These are phyloP conservation scores for Iris macrosiphon DNA, from an alignment of 106 monocot species.

Conservation along the genomic window DNA sequence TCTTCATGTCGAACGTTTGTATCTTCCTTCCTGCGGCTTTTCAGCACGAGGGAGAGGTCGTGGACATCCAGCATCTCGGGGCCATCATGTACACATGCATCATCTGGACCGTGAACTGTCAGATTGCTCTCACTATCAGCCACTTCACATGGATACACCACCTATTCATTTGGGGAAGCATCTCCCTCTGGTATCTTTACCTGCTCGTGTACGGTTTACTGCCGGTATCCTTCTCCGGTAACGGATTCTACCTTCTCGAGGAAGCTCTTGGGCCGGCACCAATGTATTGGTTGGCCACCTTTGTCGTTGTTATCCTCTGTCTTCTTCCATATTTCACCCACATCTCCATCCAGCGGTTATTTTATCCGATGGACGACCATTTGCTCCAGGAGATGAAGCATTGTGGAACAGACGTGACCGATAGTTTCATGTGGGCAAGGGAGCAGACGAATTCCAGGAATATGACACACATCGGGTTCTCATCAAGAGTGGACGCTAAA, in stretches of 20 bases:
- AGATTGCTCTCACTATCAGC: slow-evolving; percentile 18
- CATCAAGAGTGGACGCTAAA: slow-evolving; percentile 11
- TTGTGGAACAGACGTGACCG: neutral
- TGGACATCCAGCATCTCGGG: slow-evolving; percentile 5
- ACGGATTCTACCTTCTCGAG: neutral
- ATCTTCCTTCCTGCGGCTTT: slow-evolving; percentile 6
- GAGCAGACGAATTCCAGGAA: slow-evolving; percentile 3
- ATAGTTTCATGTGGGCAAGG: slow-evolving; percentile 6
- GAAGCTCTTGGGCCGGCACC: slow-evolving; percentile 3
- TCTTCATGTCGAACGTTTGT: slow-evolving; percentile 5
- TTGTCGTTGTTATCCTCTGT: neutral
- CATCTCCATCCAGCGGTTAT: slow-evolving; percentile 11
- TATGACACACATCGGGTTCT: slow-evolving; percentile 4
- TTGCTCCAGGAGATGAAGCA: slow-evolving; percentile 16
- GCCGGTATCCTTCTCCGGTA: neutral
- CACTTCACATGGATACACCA: slow-evolving; percentile 33
- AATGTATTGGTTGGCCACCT: slow-evolving; percentile 4
- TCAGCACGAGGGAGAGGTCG: slow-evolving; percentile 1
- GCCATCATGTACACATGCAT: slow-evolving; percentile 13
- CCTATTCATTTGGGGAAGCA: slow-evolving; percentile 23
- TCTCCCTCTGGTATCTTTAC: slow-evolving; percentile 9
- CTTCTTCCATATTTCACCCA: slow-evolving; percentile 14
- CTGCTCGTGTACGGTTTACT: slow-evolving; percentile 18
- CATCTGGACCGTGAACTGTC: slow-evolving; percentile 16
- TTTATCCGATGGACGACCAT: slow-evolving; percentile 20